Evolutionary conservation across 106 monocot species (phyloP), one percentile per base, ranked within the genome.

Genomic region (Amphibolis antarctica): DNA sequence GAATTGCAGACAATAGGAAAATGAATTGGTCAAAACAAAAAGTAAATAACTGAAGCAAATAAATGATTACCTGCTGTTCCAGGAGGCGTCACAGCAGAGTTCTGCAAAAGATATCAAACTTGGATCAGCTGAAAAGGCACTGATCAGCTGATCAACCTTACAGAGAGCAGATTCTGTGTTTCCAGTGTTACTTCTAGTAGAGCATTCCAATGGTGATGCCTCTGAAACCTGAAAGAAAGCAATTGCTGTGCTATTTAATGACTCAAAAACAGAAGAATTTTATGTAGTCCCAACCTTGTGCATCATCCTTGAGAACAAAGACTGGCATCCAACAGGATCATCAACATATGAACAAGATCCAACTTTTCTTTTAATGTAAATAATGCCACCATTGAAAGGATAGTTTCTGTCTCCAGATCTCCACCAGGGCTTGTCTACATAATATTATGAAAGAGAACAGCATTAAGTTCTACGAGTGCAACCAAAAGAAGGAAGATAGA

Each of bases 81-180:
- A 78, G 21, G 70, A 72, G 21, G 88, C 71, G 26, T 86, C 78
- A 65, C 82, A 82, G 59, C 82, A 96, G 53, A 90, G 72, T 63
- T 79, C 78, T 46, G 90, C 84, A 75, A 96, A 96, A 71, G 90
- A 81, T 62, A 90, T 80, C 62, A 96, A 79, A 51, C 96, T 96
- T 71, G 96, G 96, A 80, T 96, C 86, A 69, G 90, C 81, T 46
- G 96, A 96, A 78, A 96, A 96, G 47, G 90, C 82, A 76, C 80
- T 78, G 30, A 96, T 80, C 71, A 96, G 72, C 66, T 90, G 96
- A 71, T 90, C 86, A 80, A 96, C 53, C 69, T 82, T 79, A 43
- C 72, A 66, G 4, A 70, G 66, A 50, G 69, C 53, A 29, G 60
- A 56, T 21, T 83, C 70, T 1, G 19, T 60, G 21, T 60, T 63